Evolutionary conservation across 1,139 yeast genomes (phyloP), one percentile per base, ranked within the genome.

Genomic region (Suhomyces bolitotheri): DNA sequence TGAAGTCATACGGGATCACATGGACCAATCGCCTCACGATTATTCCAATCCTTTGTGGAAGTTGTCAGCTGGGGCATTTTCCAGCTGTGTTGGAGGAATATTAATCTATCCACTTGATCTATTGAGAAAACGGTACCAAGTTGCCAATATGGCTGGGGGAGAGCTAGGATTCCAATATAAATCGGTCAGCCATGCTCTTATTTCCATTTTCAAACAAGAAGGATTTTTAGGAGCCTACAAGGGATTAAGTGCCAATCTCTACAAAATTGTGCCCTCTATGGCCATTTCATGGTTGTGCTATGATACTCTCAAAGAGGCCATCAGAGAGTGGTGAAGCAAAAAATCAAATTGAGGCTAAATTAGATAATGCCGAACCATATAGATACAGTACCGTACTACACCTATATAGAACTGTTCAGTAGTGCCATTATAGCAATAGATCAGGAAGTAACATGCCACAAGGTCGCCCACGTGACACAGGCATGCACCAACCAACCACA

Each of bases 231-330:
- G 97, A 2, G 78, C 92, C 25, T 90, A 88, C 66, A 86, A 83
- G 55, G 97, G 97, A 0, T 72, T 90, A 53, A 75, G 84, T 3
- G 96, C 97, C 2, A 90, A 90, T 54, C 69, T 90, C 55, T 82
- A 88, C 64, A 90, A 90, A 58, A 94, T 90, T 3, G 86, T 88
- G 25, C 97, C 97, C 0, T 82, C 94, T 7, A 90, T 90, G 92
- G 97, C 97, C 2, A 89, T 90, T 14, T 85, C 90, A 43, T 92
- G 96, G 96, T 67, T 86, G 40, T 79, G 86, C 43, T 90, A 85
- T 60, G 97, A 90, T 56, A 59, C 78, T 26, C 67, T 84, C 16
- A 74, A 73, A 51, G 81, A 59, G 11, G 43, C 50, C 21, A 60
- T 71, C 13, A 56, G 55, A 7, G 34, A 39, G 15, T 67, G 74